These are phyloP conservation scores for Candida sp. DNA, from an alignment of 1,139 yeast species.

Conservation along the genomic window DNA sequence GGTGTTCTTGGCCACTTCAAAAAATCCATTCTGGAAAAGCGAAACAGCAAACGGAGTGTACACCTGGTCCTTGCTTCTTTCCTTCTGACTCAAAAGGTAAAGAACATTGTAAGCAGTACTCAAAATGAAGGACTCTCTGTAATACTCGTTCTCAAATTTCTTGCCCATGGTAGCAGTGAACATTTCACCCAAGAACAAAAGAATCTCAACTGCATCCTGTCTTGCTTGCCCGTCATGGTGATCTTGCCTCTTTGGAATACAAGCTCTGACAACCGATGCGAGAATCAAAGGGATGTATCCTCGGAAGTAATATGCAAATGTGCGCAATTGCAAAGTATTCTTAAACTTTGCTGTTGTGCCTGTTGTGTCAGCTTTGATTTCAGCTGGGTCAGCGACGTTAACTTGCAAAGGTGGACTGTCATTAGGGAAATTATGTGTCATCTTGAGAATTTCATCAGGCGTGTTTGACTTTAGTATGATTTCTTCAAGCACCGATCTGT, in stretches of 20 bases:
- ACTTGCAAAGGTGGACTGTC: conserved; percentile 42
- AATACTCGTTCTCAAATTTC: conserved; percentile 21
- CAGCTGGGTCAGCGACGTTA: conserved; percentile 35
- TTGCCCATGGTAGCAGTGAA: conserved; percentile 30
- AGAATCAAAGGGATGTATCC: conserved; percentile 49
- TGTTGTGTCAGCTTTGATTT: conserved; percentile 35
- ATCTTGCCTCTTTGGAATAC: conserved; percentile 51
- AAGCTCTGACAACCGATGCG: conserved; percentile 43
- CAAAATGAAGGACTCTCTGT: conserved; percentile 30
- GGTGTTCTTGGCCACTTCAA: conserved; percentile 25
- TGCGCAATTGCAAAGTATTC: conserved; percentile 61
- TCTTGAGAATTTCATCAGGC: conserved; percentile 51
- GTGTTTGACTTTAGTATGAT: conserved; percentile 47
- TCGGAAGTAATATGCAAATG: conserved; percentile 53
- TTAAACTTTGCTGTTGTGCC: conserved; percentile 60
- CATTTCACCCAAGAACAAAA: conserved; percentile 36
- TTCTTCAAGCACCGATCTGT: conserved; percentile 62
- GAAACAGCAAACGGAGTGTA: conserved; percentile 51
- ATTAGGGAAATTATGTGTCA: conserved; percentile 37
- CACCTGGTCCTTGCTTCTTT: conserved; percentile 32
- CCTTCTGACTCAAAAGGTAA: conserved; percentile 31
- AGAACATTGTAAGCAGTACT: conserved; percentile 32
- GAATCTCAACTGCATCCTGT: conserved; percentile 43
- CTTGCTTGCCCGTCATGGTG: conserved; percentile 34
- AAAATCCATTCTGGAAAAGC: conserved; percentile 53